Conservation (phyloP, 305 asterid species). For the Fraxinus floribunda region DNA sequence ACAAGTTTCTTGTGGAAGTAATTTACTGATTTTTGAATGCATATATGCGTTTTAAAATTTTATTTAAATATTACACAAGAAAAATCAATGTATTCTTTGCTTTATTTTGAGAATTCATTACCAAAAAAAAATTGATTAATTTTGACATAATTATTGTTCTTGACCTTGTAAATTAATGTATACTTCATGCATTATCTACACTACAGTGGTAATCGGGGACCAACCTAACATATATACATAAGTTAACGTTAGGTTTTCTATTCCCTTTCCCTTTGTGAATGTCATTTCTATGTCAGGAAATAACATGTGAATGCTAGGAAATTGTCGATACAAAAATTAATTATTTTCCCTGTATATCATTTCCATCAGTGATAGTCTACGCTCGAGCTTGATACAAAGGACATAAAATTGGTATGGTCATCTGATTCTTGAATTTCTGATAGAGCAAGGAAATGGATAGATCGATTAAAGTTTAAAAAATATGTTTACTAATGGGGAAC, state of each 20-base stretch:
- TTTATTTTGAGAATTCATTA: background rate
- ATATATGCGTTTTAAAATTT: too few relatives aligned
- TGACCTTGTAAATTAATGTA: background rate
- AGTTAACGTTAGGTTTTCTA: slow-evolving; percentile 18
- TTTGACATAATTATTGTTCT: background rate
- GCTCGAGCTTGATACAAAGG: background rate
- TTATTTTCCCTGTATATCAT: background rate
- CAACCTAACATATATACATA: slow-evolving; percentile 24
- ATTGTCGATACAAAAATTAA: background rate
- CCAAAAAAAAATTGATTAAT: background rate
- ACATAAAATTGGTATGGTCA: background rate
- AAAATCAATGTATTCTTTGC: too few relatives aligned
- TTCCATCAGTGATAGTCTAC: background rate
- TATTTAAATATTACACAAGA: too few relatives aligned
- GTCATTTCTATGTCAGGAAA: slow-evolving; percentile 11
- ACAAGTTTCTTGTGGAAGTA: too few relatives aligned
- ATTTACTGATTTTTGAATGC: background rate
- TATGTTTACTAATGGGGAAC: slow-evolving; percentile 15
- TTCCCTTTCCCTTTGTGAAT: slow-evolving; percentile 3
- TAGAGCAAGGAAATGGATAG: slow-evolving; percentile 9
- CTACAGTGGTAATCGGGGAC: slow-evolving; percentile 41
- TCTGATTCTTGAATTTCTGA: background rate
- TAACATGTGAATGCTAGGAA: background rate
- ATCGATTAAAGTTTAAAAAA: background rate
- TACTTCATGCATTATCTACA: slow-evolving; percentile 31